These are phyloP conservation scores for Zymoseptoria pseudotritici DNA, from an alignment of 2,329 filamentous ascomycete genomes.

Conservation along the genomic window DNA sequence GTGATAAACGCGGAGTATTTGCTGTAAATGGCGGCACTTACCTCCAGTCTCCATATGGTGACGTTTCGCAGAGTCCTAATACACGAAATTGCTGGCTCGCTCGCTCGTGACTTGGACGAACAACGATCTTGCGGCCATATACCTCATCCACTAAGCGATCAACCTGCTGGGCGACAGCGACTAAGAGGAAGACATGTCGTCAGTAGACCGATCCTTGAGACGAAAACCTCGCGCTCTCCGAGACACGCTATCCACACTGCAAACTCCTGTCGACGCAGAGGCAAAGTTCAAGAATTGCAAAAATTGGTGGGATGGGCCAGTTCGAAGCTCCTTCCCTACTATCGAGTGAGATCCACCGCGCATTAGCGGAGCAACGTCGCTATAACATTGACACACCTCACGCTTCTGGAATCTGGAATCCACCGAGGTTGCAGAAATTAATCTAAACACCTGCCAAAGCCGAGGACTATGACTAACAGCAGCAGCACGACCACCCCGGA, in stretches of 20 bases:
- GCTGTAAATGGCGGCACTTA: no score
- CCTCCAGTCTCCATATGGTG: no score
- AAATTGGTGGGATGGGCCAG: neutral
- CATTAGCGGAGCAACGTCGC: neutral
- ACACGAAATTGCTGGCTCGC: neutral
- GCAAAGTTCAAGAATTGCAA: slow-evolving; percentile 32
- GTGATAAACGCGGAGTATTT: neutral
- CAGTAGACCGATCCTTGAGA: slow-evolving; percentile 15
- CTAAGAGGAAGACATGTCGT: neutral
- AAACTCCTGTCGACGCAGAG: slow-evolving; percentile 27
- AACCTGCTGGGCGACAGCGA: slow-evolving; percentile 32
- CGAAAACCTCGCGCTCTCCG: slow-evolving; percentile 41
- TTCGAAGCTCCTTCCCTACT: no score
- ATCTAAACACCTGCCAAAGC: neutral
- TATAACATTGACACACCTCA: neutral
- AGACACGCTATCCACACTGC: slow-evolving; percentile 31
- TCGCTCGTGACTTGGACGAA: slow-evolving; percentile 11
- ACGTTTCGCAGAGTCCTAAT: no score
- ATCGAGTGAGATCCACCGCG: neutral
- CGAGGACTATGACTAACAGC: neutral
- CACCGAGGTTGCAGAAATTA: neutral
- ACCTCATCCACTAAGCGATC: slow-evolving; percentile 43
- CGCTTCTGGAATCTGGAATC: no score
- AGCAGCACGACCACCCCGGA: neutral
- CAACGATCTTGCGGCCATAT: slow-evolving; percentile 33